A percentile compares a stretch with the other conserved stretches of the same genome.
phyloP scores from a whole-genome alignment of 495 filamentous ascomycete genomes.

The Cercophora newfieldiana region DNA sequence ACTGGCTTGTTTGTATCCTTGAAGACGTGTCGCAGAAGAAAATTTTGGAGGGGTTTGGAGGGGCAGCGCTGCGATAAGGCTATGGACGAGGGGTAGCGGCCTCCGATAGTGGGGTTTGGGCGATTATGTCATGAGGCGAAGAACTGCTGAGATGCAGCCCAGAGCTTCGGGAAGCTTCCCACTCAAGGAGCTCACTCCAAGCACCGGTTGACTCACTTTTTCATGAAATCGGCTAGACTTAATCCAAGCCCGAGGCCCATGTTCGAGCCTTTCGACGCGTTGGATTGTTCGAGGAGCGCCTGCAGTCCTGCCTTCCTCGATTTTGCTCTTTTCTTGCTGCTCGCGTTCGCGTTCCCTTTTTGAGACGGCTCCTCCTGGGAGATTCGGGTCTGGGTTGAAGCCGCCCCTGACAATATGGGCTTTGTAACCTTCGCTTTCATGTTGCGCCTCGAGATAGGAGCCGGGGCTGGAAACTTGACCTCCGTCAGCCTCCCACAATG shows the following conservation, averaged over 20 bases:
- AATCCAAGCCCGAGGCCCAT: constrained; percentile 41
- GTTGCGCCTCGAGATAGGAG: constrained; percentile 34
- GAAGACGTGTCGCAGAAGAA: constrained; percentile 22
- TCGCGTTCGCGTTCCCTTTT: constrained; percentile 42
- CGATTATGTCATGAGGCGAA: constrained; percentile 34
- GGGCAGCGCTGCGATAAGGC: constrained; percentile 31
- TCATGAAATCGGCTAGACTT: constrained; percentile 55
- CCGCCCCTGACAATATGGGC: background rate
- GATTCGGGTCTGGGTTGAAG: background rate
- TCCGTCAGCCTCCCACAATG: constrained; percentile 45
- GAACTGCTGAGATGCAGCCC: constrained; percentile 12
- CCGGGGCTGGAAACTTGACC: constrained; percentile 35
- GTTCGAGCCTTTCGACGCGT: constrained; percentile 32
- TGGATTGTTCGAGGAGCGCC: constrained; percentile 49
- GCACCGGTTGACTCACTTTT: constrained; percentile 34
- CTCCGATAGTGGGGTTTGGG: constrained; percentile 23
- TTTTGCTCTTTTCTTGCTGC: constrained; percentile 56
- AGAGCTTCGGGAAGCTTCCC: constrained; percentile 28
- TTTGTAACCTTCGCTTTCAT: background rate
- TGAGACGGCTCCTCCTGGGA: constrained; percentile 8
- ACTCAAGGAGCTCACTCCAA: background rate
- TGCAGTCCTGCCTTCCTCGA: constrained; percentile 55
- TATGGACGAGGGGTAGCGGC: constrained; percentile 14
- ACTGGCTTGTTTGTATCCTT: background rate
- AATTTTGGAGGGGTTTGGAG: constrained; percentile 37